Evolutionary conservation across 805 yeast species (phyloP).

Genomic region (Metschnikowia picachoensis): DNA sequence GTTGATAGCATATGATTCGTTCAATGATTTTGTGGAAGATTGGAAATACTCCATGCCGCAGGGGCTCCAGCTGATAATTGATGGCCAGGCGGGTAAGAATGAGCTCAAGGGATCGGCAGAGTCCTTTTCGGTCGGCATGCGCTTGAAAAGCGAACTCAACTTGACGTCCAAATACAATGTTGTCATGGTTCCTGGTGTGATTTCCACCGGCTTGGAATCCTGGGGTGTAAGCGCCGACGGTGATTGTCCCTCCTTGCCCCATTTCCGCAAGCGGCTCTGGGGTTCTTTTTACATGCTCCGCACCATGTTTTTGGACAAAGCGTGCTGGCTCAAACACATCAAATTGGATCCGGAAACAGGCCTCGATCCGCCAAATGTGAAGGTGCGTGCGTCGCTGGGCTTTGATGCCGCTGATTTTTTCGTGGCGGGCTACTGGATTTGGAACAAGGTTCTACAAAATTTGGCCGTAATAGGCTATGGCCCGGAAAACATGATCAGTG

Average conservation of each 20-base stretch:
- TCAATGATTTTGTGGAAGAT: conserved; percentile 52
- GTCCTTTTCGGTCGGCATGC: conserved; percentile 82
- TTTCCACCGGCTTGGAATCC: conserved; percentile 89
- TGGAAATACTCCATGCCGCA: conserved; percentile 75
- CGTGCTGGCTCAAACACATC: conserved; percentile 91
- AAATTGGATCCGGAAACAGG: conserved; percentile 91
- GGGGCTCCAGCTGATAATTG: conserved; percentile 55
- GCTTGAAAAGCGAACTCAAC: conserved; percentile 49
- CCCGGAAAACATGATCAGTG: conserved; percentile 84
- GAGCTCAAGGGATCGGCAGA: conserved; percentile 58
- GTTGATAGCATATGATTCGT: conserved; percentile 50
- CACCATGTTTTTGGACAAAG: conserved; percentile 86
- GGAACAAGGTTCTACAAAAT: conserved; percentile 95
- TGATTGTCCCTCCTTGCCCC: conserved; percentile 79
- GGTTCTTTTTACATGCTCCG: conserved; percentile 94
- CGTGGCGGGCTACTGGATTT: conserved; percentile 97
- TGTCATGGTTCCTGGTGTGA: conserved; percentile 92
- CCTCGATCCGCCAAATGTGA: conserved; percentile 80
- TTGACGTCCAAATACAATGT: conserved; percentile 68
- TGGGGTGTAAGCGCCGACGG: conserved; percentile 73
- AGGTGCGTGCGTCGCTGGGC: conserved; percentile 88
- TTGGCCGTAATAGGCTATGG: conserved; percentile 92
- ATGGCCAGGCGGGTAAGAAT: conserved; percentile 38
- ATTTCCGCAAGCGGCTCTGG: conserved; percentile 92
- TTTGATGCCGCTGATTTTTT: conserved; percentile 96